A percentile compares a stretch with the other conserved stretches of the same genome.
These are phyloP conservation scores for Phaeophleospora eucalypticola DNA, from an alignment of 2,329 filamentous ascomycete genomes.

Conservation along the genomic window DNA sequence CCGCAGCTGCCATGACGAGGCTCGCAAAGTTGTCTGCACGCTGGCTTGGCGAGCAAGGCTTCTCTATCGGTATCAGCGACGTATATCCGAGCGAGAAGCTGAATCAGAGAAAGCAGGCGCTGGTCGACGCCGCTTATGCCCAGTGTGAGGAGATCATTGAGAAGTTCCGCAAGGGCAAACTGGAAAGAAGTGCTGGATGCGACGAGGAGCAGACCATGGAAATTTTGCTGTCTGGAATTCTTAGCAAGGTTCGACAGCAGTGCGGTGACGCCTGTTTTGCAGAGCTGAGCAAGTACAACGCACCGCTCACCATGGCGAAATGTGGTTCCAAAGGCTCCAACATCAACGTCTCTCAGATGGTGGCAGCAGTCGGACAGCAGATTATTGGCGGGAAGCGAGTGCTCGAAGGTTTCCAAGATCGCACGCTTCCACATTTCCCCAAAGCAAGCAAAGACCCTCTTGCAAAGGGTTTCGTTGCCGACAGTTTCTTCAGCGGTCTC, in stretches of 20 bases:
- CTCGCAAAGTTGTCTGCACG: conserved; percentile 86
- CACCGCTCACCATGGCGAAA: conserved; percentile 92
- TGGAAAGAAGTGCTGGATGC: conserved; percentile 83
- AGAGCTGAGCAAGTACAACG: conserved; percentile 84
- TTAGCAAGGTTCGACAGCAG: conserved; percentile 85
- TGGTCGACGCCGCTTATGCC: conserved; percentile 74
- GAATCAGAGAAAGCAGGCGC: conserved; percentile 65
- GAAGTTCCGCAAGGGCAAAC: conserved; percentile 71
- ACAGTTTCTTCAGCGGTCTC: conserved; percentile 94
- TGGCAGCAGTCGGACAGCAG: conserved; percentile 93
- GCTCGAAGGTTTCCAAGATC: conserved; percentile 91
- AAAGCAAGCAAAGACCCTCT: conserved; percentile 90
- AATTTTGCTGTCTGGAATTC: conserved; percentile 81
- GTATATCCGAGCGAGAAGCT: conserved; percentile 77
- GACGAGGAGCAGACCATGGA: conserved; percentile 90
- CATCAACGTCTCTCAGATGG: conserved; percentile 99
- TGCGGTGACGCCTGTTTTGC: conserved; percentile 88
- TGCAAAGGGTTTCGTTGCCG: conserved; percentile 92
- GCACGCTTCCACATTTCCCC: conserved; percentile 89
- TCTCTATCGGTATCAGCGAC: conserved; percentile 93
- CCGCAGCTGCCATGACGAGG: conserved; percentile 88
- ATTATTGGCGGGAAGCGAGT: conserved; percentile 95
- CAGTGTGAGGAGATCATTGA: conserved; percentile 80
- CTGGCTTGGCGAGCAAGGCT: conserved; percentile 83
- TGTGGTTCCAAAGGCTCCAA: conserved; percentile 95